Evolutionary conservation across 345 rosid species (phyloP), one percentile per base, ranked within the genome.

Genomic region (Conringia planisiliqua): DNA sequence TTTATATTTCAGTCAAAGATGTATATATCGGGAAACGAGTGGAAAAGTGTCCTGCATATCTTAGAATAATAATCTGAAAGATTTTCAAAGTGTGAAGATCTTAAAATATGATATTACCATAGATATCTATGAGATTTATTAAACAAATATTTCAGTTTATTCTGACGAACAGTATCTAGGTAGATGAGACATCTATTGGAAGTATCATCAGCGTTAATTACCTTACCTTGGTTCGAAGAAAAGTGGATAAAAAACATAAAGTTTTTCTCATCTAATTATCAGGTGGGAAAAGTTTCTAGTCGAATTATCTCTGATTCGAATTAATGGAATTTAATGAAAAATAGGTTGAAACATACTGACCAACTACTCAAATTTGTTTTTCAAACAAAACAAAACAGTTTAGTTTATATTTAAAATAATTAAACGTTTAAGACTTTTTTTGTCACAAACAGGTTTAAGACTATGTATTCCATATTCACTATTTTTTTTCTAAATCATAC

Each of bases 1-100:
- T 46, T 27, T 55, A 73, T 55, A 30, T 27, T 17, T 17, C 32
- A 57, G 78, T 74, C 68, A 66, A 74, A 74, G 43, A 67, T 58
- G 60, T 27, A 56, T 56, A 56, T 74, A 57, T 58, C 6, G 78
- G 67, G 78, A 48, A 73, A 24, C 50, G 78, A 66, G 67, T 36
- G 51, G 16, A 9, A 55, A 66, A 56, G 20, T n/a, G 62, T 27
- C 13, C 30, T 66, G 60, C 72, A 26, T 44, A 66, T 66, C 58
- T 64, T 66, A 46, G 36, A 46, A 56, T 33, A 65, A 44, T 65
- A 54, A 38, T 65, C 51, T 17, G n/a, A 50, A 17, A 48, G 68
- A 61, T 38, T 72, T 33, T 38, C 9, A 73, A 12, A 35, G 24
- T 72, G 24, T 55, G 35, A 44, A 54, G 10, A 44, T 56, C 59